Percentiles rank a stretch among this genome's conserved stretches.
Conservation (phyloP, 1,284 basidiomycete genomes). For the Rhodotorula sp. region DNA sequence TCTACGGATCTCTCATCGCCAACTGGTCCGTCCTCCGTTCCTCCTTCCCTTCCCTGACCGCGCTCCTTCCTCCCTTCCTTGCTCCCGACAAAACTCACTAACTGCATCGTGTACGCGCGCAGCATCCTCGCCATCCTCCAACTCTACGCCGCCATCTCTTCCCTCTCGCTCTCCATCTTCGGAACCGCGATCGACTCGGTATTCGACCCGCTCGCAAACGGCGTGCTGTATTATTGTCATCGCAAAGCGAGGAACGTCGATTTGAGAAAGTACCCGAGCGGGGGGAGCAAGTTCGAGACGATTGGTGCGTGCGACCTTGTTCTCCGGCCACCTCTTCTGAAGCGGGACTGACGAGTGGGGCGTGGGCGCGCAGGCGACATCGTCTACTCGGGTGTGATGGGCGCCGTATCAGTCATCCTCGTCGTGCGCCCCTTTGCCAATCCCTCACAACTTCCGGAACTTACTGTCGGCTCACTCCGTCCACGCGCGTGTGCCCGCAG, state of each 20-base stretch:
- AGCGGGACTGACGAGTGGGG: slow-evolving; percentile 31
- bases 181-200: slow-evolving; percentile 58
- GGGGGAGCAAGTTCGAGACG: slow-evolving; percentile 20
- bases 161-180: slow-evolving; percentile 79
- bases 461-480: neutral
- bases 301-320: neutral
- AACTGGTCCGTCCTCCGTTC: slow-evolving; percentile 57
- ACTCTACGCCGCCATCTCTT: slow-evolving; percentile 75
- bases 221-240: slow-evolving; percentile 80
- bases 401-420: slow-evolving; percentile 77
- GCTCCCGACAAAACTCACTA: neutral
- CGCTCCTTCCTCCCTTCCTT: neutral
- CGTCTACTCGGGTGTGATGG: slow-evolving; percentile 69
- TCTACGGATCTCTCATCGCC: slow-evolving; percentile 74
- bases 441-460: neutral
- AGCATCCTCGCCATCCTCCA: slow-evolving; percentile 51
- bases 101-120: too few relatives aligned
- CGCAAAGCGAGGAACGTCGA: slow-evolving; percentile 70
- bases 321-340: neutral
- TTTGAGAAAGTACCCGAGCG: slow-evolving; percentile 38
- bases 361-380: slow-evolving; percentile 84
- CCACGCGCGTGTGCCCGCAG: neutral
- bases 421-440: slow-evolving; percentile 57
- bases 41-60: slow-evolving; percentile 64
- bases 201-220: slow-evolving; percentile 79